A percentile compares a stretch with the other conserved stretches of the same genome.
Evolutionary conservation across 257 asterid species (phyloP).

Genomic region (Solanum sejunctum): DNA sequence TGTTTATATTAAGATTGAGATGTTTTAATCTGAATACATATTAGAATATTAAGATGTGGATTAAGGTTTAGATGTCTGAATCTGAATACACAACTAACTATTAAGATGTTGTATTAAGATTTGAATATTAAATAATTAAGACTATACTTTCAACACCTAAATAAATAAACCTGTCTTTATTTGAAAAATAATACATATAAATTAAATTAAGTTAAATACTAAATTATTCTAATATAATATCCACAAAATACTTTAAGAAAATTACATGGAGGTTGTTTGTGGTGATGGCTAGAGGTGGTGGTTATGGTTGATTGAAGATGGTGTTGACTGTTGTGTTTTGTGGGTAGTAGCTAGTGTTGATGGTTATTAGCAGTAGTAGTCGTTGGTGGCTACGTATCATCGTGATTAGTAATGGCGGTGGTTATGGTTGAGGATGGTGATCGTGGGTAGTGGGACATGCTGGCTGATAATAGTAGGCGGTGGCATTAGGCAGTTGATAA

Average conservation of each 20-base stretch:
- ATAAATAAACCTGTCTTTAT: neutral
- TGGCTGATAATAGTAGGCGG: neutral
- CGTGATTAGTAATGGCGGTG: neutral
- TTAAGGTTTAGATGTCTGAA: neutral
- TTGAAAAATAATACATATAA: no score
- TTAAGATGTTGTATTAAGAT: neutral
- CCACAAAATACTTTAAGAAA: neutral
- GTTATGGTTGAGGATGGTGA: neutral
- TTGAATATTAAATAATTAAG: neutral
- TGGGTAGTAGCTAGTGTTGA: neutral
- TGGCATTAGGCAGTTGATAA: neutral
- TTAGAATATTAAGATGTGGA: neutral
- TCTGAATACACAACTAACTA: neutral
- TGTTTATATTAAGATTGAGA: neutral
- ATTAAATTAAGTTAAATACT: no score
- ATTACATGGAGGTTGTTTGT: neutral
- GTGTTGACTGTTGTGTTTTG: neutral
- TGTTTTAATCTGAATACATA: neutral
- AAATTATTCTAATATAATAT: neutral
- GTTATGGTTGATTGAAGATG: neutral
- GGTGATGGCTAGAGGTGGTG: neutral
- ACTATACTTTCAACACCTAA: neutral
- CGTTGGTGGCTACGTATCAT: neutral
- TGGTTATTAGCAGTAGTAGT: neutral
- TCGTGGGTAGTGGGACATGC: neutral